phyloP scores from a whole-genome alignment of 805 yeast species.

The Saccharomycopsis fodiens region DNA sequence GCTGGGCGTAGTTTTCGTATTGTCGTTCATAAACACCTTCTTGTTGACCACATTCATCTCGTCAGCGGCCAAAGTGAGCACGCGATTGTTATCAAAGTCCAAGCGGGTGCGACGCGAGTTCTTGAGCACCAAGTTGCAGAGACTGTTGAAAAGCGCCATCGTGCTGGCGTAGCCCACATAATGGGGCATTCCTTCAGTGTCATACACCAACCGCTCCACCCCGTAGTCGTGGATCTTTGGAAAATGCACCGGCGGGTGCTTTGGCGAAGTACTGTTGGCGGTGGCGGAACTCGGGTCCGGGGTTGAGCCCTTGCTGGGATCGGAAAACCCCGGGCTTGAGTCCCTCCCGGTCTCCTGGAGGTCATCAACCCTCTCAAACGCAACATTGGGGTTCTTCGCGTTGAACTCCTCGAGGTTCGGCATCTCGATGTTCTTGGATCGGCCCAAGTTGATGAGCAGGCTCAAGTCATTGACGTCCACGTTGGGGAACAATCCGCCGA shows the following conservation, averaged over 20 bases:
- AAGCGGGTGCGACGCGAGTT: constrained; percentile 30
- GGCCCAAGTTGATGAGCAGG: constrained; percentile 5
- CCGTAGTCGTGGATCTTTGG: constrained; percentile 11
- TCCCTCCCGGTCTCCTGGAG: not conserved
- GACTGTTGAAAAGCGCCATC: constrained; percentile 34
- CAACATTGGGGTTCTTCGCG: not conserved
- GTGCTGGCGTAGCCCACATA: constrained; percentile 42
- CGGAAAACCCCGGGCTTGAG: too few species aligned
- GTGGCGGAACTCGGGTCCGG: not conserved
- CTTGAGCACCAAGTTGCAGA: constrained; percentile 37
- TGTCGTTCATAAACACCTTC: not conserved
- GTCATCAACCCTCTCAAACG: not conserved
- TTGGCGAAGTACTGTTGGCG: not conserved
- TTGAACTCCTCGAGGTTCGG: constrained; percentile 2
- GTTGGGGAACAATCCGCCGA: constrained; percentile 12
- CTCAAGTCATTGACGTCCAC: constrained; percentile 7
- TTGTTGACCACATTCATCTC: not conserved
- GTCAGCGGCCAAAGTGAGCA: constrained; percentile 14
- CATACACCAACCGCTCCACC: constrained; percentile 25
- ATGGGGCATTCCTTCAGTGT: constrained; percentile 39
- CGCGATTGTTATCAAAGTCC: constrained; percentile 23
- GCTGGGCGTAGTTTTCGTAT: not conserved
- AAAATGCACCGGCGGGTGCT: not conserved
- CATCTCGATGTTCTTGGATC: constrained; percentile 5
- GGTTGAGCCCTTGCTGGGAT: too few species aligned